Evolutionary conservation across 2,329 filamentous ascomycete species (phyloP).

Genomic region (Ceratocystis harringtonii): DNA sequence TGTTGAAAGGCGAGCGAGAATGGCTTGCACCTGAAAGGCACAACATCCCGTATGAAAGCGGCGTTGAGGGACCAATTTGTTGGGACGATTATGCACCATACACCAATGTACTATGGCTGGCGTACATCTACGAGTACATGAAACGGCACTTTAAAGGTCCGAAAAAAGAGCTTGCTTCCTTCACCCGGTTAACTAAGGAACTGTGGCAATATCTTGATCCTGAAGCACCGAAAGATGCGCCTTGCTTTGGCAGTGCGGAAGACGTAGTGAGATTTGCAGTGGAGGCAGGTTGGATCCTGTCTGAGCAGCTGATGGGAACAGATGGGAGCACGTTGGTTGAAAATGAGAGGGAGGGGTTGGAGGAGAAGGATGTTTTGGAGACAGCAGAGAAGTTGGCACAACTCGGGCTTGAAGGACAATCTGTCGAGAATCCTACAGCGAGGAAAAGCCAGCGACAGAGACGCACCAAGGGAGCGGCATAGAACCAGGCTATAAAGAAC

Average conservation of each 20-base stretch:
- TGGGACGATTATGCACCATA: conserved; percentile 45
- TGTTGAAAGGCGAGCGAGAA: conserved; percentile 36
- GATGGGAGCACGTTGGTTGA: conserved; percentile 23
- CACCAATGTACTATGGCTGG: conserved; percentile 51
- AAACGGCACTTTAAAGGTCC: conserved; percentile 32
- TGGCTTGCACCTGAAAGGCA: conserved; percentile 36
- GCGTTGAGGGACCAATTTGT: conserved; percentile 27
- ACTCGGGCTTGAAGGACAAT: background rate
- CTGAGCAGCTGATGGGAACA: conserved; percentile 34
- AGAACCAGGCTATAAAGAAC: background rate
- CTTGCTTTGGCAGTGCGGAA: conserved; percentile 39
- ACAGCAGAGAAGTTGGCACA: background rate
- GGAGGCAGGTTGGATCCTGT: conserved; percentile 42
- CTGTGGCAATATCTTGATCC: conserved; percentile 40
- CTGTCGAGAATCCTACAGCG: background rate
- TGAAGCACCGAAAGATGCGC: conserved; percentile 31
- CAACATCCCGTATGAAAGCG: conserved; percentile 34
- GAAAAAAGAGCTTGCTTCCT: conserved; percentile 31
- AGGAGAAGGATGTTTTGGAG: conserved; percentile 18
- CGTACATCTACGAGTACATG: conserved; percentile 44
- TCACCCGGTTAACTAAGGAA: conserved; percentile 36
- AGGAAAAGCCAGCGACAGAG: conserved; percentile 11
- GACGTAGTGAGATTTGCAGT: conserved; percentile 43
- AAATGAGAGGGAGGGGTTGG: conserved; percentile 16
- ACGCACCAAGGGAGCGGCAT: background rate